Conservation (phyloP, 768 basidiomycete genomes). For the Chalciporus chontae region DNA sequence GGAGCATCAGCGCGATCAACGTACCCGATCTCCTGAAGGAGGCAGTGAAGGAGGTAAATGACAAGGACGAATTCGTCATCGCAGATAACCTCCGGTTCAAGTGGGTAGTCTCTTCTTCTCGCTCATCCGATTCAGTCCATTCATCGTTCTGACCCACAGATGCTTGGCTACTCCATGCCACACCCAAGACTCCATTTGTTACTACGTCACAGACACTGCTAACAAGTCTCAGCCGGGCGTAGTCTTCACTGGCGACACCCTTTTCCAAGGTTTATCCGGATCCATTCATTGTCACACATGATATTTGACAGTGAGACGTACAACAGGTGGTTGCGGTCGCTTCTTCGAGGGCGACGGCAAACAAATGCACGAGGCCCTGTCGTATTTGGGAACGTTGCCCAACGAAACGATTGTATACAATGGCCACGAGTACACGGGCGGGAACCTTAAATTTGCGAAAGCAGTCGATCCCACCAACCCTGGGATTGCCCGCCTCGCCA, state of each 20-base stretch:
- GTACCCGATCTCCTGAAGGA: no score
- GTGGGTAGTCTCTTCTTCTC: slow-evolving; percentile 33
- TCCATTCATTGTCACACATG: background rate
- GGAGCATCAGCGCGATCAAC: slow-evolving; percentile 47
- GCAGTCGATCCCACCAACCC: slow-evolving; percentile 60
- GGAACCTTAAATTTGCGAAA: slow-evolving; percentile 69
- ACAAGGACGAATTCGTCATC: slow-evolving; percentile 78
- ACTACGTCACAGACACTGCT: slow-evolving; percentile 57
- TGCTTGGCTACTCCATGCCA: slow-evolving; percentile 90
- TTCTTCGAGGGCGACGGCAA: slow-evolving; percentile 87
- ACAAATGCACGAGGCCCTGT: slow-evolving; percentile 77
- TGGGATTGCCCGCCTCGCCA: slow-evolving; percentile 55
- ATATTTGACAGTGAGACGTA: slow-evolving; percentile 1
- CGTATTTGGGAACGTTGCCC: slow-evolving; percentile 68
- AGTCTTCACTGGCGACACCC: slow-evolving; percentile 94
- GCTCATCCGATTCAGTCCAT: background rate
- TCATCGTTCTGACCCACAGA: slow-evolving; percentile 34
- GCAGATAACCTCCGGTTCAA: slow-evolving; percentile 59
- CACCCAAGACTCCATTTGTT: slow-evolving; percentile 96
- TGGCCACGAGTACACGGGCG: slow-evolving; percentile 89
- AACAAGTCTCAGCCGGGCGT: slow-evolving; percentile 53
- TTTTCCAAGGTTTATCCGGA: slow-evolving; percentile 51
- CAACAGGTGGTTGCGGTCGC: slow-evolving; percentile 77
- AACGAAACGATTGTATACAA: slow-evolving; percentile 77
- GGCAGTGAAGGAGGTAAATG: slow-evolving; percentile 48